Conservation (phyloP, 805 yeast species). For the Tetrapisispora phaffii region DNA sequence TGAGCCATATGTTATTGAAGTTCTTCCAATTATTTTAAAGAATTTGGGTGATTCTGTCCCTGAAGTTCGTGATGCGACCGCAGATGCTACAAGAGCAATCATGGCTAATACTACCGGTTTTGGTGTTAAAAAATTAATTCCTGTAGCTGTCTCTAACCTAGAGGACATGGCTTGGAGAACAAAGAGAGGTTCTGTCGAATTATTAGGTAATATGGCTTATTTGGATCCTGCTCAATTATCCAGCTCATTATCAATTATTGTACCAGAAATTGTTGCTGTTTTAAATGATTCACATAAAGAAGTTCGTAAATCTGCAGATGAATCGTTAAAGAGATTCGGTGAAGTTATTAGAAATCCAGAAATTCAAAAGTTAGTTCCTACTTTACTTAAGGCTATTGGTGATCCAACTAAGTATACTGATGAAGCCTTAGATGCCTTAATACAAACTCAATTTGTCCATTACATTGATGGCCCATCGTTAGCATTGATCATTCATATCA, state of each 20-base stretch:
- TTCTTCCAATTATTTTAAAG: slow-evolving; percentile 69
- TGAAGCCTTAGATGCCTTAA: slow-evolving; percentile 72
- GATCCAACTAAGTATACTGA: slow-evolving; percentile 91
- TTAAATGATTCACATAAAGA: slow-evolving; percentile 93
- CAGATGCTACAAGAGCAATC: slow-evolving; percentile 72
- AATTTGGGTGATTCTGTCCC: slow-evolving; percentile 76
- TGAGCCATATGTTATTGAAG: slow-evolving; percentile 90
- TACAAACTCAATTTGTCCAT: slow-evolving; percentile 89
- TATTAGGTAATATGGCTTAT: slow-evolving; percentile 96
- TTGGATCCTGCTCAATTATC: slow-evolving; percentile 91
- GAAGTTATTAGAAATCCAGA: slow-evolving; percentile 97
- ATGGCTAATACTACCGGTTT: slow-evolving; percentile 87
- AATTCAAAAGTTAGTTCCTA: slow-evolving; percentile 84
- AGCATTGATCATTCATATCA: slow-evolving; percentile 88
- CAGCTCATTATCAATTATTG: slow-evolving; percentile 75
- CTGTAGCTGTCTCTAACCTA: slow-evolving; percentile 74
- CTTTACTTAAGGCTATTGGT: slow-evolving; percentile 81
- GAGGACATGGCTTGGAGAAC: slow-evolving; percentile 93
- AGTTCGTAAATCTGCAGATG: slow-evolving; percentile 91
- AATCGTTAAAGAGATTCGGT: slow-evolving; percentile 80
- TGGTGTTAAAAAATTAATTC: slow-evolving; percentile 87
- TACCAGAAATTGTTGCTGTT: slow-evolving; percentile 94
- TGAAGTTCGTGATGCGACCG: slow-evolving; percentile 85
- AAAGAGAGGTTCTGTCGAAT: slow-evolving; percentile 91
- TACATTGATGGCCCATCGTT: slow-evolving; percentile 96